Percentiles rank a stretch among this genome's conserved stretches.
These are phyloP conservation scores for Malassezia caprae DNA, from an alignment of 1,284 basidiomycete genomes.

Conservation along the genomic window DNA sequence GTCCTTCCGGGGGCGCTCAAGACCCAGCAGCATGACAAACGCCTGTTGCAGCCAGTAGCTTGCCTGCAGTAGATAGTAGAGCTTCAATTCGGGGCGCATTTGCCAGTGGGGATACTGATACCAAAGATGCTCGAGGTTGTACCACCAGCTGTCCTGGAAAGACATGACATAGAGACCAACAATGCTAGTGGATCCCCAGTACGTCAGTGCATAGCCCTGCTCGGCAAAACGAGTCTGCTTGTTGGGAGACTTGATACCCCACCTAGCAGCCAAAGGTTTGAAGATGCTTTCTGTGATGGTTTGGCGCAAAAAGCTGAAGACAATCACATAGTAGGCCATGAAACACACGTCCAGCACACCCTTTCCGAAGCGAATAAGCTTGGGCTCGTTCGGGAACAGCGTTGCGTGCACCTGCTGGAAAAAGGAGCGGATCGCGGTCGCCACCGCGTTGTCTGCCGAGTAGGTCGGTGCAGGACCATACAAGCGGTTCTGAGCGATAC, in stretches of 20 bases:
- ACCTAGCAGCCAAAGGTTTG: slow-evolving; percentile 57
- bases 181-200: slow-evolving; percentile 38
- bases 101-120: slow-evolving; percentile 52
- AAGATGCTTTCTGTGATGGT: slow-evolving; percentile 62
- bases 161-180: slow-evolving; percentile 62
- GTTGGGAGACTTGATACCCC: slow-evolving; percentile 39
- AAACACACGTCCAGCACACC: slow-evolving; percentile 62
- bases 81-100: slow-evolving; percentile 74
- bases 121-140: slow-evolving; percentile 50
- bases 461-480: slow-evolving; percentile 10
- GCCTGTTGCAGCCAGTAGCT: slow-evolving; percentile 93
- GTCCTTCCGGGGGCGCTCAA: slow-evolving; percentile 91
- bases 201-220: slow-evolving; percentile 43
- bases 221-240: slow-evolving; percentile 42
- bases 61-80: slow-evolving; percentile 69
- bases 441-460: slow-evolving; percentile 8
- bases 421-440: slow-evolving; percentile 16
- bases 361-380: slow-evolving; percentile 32
- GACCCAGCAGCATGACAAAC: slow-evolving; percentile 67
- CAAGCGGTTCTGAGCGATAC: slow-evolving; percentile 25
- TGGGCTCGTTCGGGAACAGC: slow-evolving; percentile 20
- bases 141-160: slow-evolving; percentile 80
- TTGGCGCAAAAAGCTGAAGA: slow-evolving; percentile 86
- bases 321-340: slow-evolving; percentile 73
- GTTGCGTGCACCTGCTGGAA: slow-evolving; percentile 18